Evolutionary conservation across 2,329 filamentous ascomycete genomes (phyloP).

Genomic region (Cordyceps tenuipes): DNA sequence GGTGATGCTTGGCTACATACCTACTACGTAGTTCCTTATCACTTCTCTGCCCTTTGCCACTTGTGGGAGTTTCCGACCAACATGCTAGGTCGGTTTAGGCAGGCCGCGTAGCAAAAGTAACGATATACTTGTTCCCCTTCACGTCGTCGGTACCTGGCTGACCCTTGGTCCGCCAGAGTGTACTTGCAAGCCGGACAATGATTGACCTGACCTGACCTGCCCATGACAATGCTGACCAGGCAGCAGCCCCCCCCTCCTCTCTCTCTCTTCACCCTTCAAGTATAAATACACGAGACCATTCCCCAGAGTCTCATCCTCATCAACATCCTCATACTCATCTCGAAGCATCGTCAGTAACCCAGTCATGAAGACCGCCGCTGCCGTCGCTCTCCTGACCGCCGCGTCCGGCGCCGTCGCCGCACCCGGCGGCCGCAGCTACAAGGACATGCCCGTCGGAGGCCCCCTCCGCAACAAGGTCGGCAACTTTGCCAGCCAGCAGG

Average conservation of each 20-base stretch:
- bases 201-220: too few species aligned
- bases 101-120: not conserved
- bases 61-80: too few species aligned
- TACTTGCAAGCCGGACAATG: too few species aligned
- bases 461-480: not conserved
- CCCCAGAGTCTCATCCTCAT: not conserved
- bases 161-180: not conserved
- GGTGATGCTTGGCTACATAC: too few species aligned
- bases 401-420: not conserved
- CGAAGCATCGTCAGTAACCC: not conserved
- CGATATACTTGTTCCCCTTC: not conserved
- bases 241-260: not conserved
- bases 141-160: too few species aligned
- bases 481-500: not conserved
- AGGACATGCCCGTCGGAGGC: not conserved
- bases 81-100: not conserved
- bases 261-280: not conserved
- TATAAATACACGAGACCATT: not conserved
- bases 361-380: constrained; percentile 1
- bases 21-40: too few species aligned
- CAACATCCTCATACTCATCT: not conserved
- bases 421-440: not conserved
- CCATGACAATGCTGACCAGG: not conserved
- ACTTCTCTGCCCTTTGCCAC: not conserved
- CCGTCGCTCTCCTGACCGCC: not conserved